These are phyloP conservation scores for Monosporascus sp. DNA, from an alignment of 2,329 filamentous ascomycete species.

Conservation along the genomic window DNA sequence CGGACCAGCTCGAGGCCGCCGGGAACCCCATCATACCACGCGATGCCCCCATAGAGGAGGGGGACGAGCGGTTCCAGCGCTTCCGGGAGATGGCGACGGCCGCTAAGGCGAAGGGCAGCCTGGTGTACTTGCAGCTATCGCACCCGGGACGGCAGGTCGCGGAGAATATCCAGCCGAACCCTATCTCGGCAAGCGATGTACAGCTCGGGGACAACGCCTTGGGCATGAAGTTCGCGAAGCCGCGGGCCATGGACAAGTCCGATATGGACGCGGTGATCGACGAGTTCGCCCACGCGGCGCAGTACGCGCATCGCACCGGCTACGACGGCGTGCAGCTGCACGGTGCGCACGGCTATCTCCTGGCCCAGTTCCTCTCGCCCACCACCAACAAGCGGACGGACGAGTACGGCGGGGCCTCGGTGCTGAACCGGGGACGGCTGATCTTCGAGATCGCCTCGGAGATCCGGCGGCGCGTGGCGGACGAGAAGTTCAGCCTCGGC, in stretches of 20 bases:
- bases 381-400: slow-evolving; percentile 50
- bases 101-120: slow-evolving; percentile 46
- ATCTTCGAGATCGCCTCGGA: slow-evolving; percentile 46
- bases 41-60: slow-evolving; percentile 41
- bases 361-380: slow-evolving; percentile 50
- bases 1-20: slow-evolving; percentile 48
- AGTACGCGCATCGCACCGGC: slow-evolving; percentile 18
- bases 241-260: slow-evolving; percentile 15
- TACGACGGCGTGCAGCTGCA: slow-evolving; percentile 40
- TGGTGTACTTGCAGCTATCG: slow-evolving; percentile 56
- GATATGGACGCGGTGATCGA: slow-evolving; percentile 15
- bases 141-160: slow-evolving; percentile 55
- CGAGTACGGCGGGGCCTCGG: slow-evolving; percentile 45
- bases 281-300: slow-evolving; percentile 14
- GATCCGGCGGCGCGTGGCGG: slow-evolving; percentile 30
- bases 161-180: slow-evolving; percentile 26
- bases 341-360: slow-evolving; percentile 51
- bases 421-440: slow-evolving; percentile 43
- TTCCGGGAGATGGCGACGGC: slow-evolving; percentile 46
- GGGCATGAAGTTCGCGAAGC: slow-evolving; percentile 42
- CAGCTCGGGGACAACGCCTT: slow-evolving; percentile 33
- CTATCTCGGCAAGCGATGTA: slow-evolving; percentile 35
- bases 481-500: slow-evolving; percentile 42
- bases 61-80: slow-evolving; percentile 42
- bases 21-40: slow-evolving; percentile 52